Evolutionary conservation across 371 early-diverging fungal genomes (phyloP).

Genomic region (Coemansia sp.): DNA sequence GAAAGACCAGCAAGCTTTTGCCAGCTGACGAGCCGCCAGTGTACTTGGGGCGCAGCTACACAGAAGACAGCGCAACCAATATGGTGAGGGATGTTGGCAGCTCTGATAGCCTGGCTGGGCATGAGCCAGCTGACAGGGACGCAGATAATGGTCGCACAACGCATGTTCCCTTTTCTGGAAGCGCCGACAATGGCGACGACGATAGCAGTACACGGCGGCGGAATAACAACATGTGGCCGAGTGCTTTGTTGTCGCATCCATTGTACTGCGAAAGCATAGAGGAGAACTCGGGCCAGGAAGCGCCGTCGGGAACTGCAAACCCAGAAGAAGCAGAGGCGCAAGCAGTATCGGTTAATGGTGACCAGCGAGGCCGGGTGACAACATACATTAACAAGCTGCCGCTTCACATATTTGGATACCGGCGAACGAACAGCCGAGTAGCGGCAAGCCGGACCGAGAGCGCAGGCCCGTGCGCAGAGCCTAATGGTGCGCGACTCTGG

Average conservation of each 20-base stretch:
- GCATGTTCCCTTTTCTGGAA: neutral
- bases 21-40: neutral
- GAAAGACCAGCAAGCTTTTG: neutral
- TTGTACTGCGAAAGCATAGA: conserved; percentile 4
- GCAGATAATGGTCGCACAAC: neutral
- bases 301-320: neutral
- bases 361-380: conserved; percentile 3
- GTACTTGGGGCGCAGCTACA: neutral
- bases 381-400: conserved; percentile 25
- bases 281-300: conserved; percentile 2
- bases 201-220: neutral
- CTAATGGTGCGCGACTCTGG: neutral
- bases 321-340: neutral
- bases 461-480: neutral
- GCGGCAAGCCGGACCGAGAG: too few relatives aligned
- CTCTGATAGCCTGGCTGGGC: neutral
- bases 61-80: neutral
- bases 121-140: neutral
- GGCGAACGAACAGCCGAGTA: conserved; percentile 2
- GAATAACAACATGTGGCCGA: neutral
- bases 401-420: conserved; percentile 5
- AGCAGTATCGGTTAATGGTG: neutral
- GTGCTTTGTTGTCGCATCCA: neutral
- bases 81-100: neutral
- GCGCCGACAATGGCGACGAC: conserved; percentile 5